Conservation (phyloP, 2,329 filamentous ascomycete species). For the Laburnicola sp. region DNA sequence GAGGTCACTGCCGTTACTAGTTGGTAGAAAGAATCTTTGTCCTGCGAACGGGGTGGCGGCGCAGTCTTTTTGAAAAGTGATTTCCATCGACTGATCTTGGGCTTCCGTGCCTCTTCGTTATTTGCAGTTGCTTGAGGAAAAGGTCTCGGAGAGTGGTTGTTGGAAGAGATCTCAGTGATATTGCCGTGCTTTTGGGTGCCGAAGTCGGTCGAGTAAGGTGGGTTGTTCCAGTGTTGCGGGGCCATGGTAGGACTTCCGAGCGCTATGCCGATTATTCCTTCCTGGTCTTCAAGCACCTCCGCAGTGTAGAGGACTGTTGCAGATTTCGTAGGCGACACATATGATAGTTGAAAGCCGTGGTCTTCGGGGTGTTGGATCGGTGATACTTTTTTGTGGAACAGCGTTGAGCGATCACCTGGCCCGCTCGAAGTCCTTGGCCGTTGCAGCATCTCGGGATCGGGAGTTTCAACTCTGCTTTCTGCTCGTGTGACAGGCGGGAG, state of each 20-base stretch:
- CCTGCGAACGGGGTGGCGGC: constrained; percentile 22
- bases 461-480: constrained; percentile 31
- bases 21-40: constrained; percentile 42
- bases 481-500: constrained; percentile 30
- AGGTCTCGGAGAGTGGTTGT: constrained; percentile 11
- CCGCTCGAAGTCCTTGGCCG: constrained; percentile 43
- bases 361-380: constrained; percentile 30
- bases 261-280: constrained; percentile 45
- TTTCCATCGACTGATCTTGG: constrained; percentile 46
- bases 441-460: constrained; percentile 37
- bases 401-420: constrained; percentile 36
- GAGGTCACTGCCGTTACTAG: constrained; percentile 30
- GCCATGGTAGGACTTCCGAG: constrained; percentile 44
- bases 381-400: constrained; percentile 43
- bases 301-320: constrained; percentile 37
- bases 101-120: constrained; percentile 28
- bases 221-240: constrained; percentile 34
- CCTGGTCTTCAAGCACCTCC: constrained; percentile 30
- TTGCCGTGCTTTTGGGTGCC: constrained; percentile 20
- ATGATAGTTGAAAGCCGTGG: constrained; percentile 29
- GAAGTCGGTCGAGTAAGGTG: constrained; percentile 25
- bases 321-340: constrained; percentile 33
- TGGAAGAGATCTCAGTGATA: constrained; percentile 23
- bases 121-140: constrained; percentile 5
- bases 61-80: constrained; percentile 43